Percentiles rank a stretch among this genome's conserved stretches.
Conservation (phyloP, 1,284 basidiomycete genomes). For the Porphyrellus sp. region DNA sequence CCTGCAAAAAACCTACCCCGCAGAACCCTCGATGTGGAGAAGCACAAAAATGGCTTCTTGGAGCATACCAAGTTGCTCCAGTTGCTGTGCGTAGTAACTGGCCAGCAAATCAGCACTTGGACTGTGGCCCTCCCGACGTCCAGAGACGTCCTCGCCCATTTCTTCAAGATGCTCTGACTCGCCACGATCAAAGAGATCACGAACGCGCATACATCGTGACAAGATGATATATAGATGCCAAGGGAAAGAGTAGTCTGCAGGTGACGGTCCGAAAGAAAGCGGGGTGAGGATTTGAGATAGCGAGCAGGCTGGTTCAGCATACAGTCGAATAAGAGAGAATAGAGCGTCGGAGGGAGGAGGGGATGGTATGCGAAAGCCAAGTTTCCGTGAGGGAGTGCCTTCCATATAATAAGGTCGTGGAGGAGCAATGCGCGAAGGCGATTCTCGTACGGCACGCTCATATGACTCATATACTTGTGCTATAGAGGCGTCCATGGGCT, state of each 20-base stretch:
- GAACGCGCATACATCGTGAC: conserved; percentile 64
- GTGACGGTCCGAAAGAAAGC: conserved; percentile 72
- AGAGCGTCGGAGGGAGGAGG: conserved; percentile 61
- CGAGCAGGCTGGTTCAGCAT: conserved; percentile 64
- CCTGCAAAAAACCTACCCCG: conserved; percentile 66
- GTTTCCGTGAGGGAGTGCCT: conserved; percentile 32
- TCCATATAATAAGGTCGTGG: conserved; percentile 73
- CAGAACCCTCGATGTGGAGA: conserved; percentile 79
- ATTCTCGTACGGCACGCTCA: conserved; percentile 49
- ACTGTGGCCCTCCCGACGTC: conserved; percentile 65
- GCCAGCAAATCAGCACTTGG: conserved; percentile 82
- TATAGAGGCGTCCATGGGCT: conserved; percentile 70
- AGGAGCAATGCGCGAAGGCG: conserved; percentile 46
- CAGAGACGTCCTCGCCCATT: conserved; percentile 43
- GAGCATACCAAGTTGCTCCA: conserved; percentile 80
- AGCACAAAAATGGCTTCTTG: conserved; percentile 88
- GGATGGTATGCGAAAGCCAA: conserved; percentile 32
- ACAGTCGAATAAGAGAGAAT: conserved; percentile 82
- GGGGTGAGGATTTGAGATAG: conserved; percentile 63
- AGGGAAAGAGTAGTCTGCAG: conserved; percentile 77
- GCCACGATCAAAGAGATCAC: conserved; percentile 84
- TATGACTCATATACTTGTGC: conserved; percentile 71
- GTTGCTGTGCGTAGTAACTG: conserved; percentile 81
- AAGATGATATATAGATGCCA: conserved; percentile 95
- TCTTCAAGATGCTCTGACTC: conserved; percentile 41